Percentiles rank a stretch among this genome's conserved stretches.
These are phyloP conservation scores for Dictyostelium discoideum DNA, from an alignment of 78 protist species.

Conservation along the genomic window DNA sequence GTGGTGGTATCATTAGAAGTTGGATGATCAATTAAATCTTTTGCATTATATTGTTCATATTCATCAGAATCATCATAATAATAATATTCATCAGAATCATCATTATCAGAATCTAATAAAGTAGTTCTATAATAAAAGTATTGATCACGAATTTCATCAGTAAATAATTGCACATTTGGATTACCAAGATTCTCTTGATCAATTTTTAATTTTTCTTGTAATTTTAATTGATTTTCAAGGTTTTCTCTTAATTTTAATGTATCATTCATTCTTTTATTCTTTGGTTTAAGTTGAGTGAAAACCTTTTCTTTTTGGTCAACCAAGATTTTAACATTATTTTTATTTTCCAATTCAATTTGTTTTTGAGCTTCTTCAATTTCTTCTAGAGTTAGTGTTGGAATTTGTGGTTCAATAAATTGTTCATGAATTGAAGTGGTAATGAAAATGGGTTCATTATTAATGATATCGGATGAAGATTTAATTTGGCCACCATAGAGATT, in stretches of 20 bases:
- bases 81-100: neutral
- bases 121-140: neutral
- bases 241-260: neutral
- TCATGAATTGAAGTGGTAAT: neutral
- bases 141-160: constrained; percentile 10
- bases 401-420: neutral
- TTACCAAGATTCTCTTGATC: neutral
- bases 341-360: neutral
- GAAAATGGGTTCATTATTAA: neutral
- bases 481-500: constrained; percentile 31
- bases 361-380: neutral
- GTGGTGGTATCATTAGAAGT: neutral
- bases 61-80: neutral
- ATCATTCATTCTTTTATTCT: neutral
- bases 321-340: neutral
- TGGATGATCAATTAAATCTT: neutral
- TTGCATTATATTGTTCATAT: neutral
- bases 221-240: neutral
- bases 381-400: neutral
- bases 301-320: neutral
- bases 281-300: neutral
- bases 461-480: neutral
- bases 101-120: neutral
- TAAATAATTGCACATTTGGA: neutral
- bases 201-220: neutral